Percentiles rank a stretch among this genome's conserved stretches.
Evolutionary conservation across 2,329 filamentous ascomycete species (phyloP).

Genomic region (Botryosphaeria dothidea): DNA sequence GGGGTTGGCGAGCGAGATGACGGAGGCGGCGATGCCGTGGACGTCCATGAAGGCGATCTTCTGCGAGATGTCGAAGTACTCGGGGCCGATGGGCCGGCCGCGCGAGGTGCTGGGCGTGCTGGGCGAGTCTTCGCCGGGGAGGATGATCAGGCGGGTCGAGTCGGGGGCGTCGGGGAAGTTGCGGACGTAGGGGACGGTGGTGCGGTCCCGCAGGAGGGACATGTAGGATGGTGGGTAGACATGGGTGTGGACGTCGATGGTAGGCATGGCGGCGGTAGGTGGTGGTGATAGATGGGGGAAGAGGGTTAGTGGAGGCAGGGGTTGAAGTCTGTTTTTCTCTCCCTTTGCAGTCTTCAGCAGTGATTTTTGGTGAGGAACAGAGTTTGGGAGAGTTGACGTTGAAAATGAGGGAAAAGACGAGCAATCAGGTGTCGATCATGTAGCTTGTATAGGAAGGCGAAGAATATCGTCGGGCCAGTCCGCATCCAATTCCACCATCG

Average conservation of each 20-base stretch:
- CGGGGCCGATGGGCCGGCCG: slow-evolving; percentile 78
- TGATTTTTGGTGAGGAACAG: background rate
- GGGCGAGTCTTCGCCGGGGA: slow-evolving; percentile 58
- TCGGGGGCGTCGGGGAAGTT: slow-evolving; percentile 56
- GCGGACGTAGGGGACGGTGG: slow-evolving; percentile 69
- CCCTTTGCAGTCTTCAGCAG: background rate
- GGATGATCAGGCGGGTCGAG: slow-evolving; percentile 67
- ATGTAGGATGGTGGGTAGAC: slow-evolving; percentile 64
- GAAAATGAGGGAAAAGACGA: background rate
- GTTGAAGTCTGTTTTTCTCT: background rate
- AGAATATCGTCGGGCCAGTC: background rate
- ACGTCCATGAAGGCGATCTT: slow-evolving; percentile 88
- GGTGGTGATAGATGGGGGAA: background rate
- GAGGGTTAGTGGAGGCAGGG: background rate
- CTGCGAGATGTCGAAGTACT: slow-evolving; percentile 77
- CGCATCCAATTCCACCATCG: background rate
- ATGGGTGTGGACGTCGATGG: slow-evolving; percentile 65
- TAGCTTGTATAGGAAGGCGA: slow-evolving; percentile 7
- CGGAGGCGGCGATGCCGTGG: slow-evolving; percentile 78
- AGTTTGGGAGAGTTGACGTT: background rate
- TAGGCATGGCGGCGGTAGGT: slow-evolving; percentile 33
- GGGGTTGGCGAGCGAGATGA: slow-evolving; percentile 87
- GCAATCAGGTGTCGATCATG: background rate
- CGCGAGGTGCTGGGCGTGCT: slow-evolving; percentile 57
- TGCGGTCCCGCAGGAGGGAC: slow-evolving; percentile 56